Evolutionary conservation across 164 flowering plant genomes (phyloP).

Genomic region (Tinospora cordifolia): DNA sequence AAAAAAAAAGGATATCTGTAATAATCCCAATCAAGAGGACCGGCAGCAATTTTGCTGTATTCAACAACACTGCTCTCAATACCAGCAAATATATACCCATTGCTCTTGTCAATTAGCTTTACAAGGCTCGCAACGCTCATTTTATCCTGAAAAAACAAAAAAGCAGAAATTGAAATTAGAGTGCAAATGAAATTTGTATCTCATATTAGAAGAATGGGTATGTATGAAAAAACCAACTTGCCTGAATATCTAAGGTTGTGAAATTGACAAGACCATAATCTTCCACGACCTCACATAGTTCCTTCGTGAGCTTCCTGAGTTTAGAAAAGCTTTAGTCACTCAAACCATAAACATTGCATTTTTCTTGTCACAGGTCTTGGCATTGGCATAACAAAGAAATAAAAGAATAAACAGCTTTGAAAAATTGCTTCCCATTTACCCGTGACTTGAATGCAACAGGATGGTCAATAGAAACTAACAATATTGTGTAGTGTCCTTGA

Average conservation of each 20-base stretch:
- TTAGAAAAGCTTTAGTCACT: not conserved
- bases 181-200: not conserved
- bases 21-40: slow-evolving; percentile 83
- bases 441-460: no score
- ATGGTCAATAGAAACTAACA: no score
- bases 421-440: not conserved
- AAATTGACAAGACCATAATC: slow-evolving; percentile 65
- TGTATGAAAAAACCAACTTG: slow-evolving; percentile 8
- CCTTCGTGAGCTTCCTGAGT: slow-evolving; percentile 84
- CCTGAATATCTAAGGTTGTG: slow-evolving; percentile 90
- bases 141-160: slow-evolving; percentile 68
- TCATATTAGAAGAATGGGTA: not conserved
- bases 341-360: not conserved
- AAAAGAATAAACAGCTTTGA: slow-evolving; percentile 64
- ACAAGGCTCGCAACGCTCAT: slow-evolving; percentile 88
- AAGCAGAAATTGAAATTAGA: not conserved
- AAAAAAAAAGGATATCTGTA: slow-evolving; percentile 75
- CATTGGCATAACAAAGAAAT: no score
- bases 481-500: no score
- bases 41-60: slow-evolving; percentile 87
- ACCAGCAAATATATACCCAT: slow-evolving; percentile 78
- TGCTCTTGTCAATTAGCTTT: slow-evolving; percentile 79
- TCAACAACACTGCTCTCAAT: slow-evolving; percentile 81
- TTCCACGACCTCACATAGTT: slow-evolving; percentile 76
- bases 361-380: no score